phyloP scores from a whole-genome alignment of 73 alveolate species.

The Paramecium sonneborni region DNA sequence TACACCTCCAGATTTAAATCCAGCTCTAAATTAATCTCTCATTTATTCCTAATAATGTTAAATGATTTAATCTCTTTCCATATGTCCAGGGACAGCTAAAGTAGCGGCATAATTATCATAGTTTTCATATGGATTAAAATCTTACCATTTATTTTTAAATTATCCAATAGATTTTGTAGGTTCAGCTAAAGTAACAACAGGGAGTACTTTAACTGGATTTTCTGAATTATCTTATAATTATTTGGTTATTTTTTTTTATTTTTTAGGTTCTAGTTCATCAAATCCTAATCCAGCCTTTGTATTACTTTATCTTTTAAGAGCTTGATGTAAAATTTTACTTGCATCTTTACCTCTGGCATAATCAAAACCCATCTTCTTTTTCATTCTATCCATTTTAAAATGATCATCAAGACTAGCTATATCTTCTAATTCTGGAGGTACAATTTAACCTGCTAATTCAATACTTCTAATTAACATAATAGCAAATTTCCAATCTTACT shows the following conservation, averaged over 20 bases:
- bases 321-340: conserved; percentile 42
- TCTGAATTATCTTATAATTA: neutral
- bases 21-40: conserved; percentile 42
- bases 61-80: conserved; percentile 8
- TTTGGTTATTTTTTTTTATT: neutral
- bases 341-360: conserved; percentile 67
- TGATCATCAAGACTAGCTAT: conserved; percentile 73
- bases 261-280: conserved; percentile 46
- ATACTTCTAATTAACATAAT: conserved; percentile 65
- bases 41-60: conserved; percentile 9
- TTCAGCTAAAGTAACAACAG: conserved; percentile 11
- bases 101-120: conserved; percentile 41
- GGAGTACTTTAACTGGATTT: neutral
- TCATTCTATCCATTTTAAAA: conserved; percentile 69
- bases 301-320: conserved; percentile 53
- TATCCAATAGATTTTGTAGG: neutral
- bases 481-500: conserved; percentile 72
- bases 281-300: conserved; percentile 62
- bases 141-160: conserved; percentile 44
- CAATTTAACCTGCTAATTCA: conserved; percentile 71
- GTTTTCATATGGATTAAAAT: conserved; percentile 38
- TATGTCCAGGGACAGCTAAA: neutral
- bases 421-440: conserved; percentile 72
- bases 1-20: conserved; percentile 30
- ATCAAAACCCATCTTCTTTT: conserved; percentile 65